phyloP scores from a whole-genome alignment of 306 rosid species.

The Prunus fruticosa region DNA sequence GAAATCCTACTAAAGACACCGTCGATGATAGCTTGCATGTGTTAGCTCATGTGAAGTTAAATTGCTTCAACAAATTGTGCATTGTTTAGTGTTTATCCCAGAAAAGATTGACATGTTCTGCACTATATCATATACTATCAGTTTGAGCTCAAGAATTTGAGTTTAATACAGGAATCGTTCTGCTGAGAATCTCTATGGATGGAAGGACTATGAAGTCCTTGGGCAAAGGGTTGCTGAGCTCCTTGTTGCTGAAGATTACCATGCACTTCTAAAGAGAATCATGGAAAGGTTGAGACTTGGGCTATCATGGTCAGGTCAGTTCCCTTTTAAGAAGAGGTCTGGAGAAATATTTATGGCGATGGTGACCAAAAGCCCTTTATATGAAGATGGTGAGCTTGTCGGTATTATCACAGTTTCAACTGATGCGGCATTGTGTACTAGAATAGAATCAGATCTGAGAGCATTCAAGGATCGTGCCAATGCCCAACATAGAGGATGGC shows the following conservation, averaged over 20 bases:
- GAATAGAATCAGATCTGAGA: slow-evolving; percentile 23
- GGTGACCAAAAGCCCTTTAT: slow-evolving; percentile 54
- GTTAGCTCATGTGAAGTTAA: background rate
- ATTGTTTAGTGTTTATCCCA: background rate
- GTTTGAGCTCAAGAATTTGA: background rate
- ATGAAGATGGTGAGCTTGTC: slow-evolving; percentile 56
- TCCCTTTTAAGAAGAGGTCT: slow-evolving; percentile 66
- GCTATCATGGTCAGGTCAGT: slow-evolving; percentile 64
- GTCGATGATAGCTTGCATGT: background rate
- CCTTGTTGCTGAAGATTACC: slow-evolving; percentile 46
- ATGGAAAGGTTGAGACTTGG: slow-evolving; percentile 43
- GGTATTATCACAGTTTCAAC: slow-evolving; percentile 57
- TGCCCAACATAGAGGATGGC: slow-evolving; percentile 30
- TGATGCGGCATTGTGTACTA: slow-evolving; percentile 45
- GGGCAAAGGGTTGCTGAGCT: slow-evolving; percentile 40
- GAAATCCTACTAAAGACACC: too few relatives aligned
- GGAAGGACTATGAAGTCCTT: slow-evolving; percentile 63
- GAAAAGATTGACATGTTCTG: background rate
- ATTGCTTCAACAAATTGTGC: background rate
- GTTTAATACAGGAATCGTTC: slow-evolving; percentile 53
- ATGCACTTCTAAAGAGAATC: slow-evolving; percentile 38
- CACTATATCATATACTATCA: background rate
- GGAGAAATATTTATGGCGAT: slow-evolving; percentile 62
- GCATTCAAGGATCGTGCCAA: slow-evolving; percentile 25
- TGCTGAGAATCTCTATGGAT: slow-evolving; percentile 67